phyloP scores from a whole-genome alignment of 352 stramenopile genomes.

The Phytophthora citrophthora region DNA sequence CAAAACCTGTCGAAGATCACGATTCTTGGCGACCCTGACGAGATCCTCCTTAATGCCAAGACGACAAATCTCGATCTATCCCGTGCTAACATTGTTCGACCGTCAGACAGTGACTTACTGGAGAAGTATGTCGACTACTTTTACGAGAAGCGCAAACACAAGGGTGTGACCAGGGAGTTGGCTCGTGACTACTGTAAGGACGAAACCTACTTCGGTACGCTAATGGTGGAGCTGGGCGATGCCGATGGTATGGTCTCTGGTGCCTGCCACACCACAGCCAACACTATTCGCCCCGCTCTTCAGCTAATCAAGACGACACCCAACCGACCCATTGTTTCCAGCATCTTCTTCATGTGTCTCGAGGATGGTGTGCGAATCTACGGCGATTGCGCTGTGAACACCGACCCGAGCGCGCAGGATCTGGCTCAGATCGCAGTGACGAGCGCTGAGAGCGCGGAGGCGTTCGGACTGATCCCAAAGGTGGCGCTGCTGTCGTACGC shows the following conservation, averaged over 20 bases:
- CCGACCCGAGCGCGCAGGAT: conserved; percentile 72
- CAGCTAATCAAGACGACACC: conserved; percentile 88
- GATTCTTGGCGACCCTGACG: conserved; percentile 78
- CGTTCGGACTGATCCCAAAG: conserved; percentile 83
- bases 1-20: conserved; percentile 74
- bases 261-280: conserved; percentile 83
- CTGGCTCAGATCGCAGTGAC: conserved; percentile 83
- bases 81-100: conserved; percentile 63
- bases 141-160: conserved; percentile 86
- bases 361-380: conserved; percentile 83
- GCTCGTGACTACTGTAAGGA: conserved; percentile 59
- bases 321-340: conserved; percentile 76
- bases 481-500: conserved; percentile 88
- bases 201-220: conserved; percentile 84
- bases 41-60: conserved; percentile 71
- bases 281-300: conserved; percentile 89
- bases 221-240: conserved; percentile 85
- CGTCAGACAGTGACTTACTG: conserved; percentile 50
- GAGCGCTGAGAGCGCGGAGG: conserved; percentile 74
- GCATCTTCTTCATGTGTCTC: conserved; percentile 90
- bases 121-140: conserved; percentile 67
- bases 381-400: conserved; percentile 89
- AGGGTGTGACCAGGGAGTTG: conserved; percentile 68
- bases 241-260: conserved; percentile 89
- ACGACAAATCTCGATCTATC: conserved; percentile 67